Evolutionary conservation across 2,329 filamentous ascomycete genomes (phyloP).

Genomic region (Metarhizium rileyi): DNA sequence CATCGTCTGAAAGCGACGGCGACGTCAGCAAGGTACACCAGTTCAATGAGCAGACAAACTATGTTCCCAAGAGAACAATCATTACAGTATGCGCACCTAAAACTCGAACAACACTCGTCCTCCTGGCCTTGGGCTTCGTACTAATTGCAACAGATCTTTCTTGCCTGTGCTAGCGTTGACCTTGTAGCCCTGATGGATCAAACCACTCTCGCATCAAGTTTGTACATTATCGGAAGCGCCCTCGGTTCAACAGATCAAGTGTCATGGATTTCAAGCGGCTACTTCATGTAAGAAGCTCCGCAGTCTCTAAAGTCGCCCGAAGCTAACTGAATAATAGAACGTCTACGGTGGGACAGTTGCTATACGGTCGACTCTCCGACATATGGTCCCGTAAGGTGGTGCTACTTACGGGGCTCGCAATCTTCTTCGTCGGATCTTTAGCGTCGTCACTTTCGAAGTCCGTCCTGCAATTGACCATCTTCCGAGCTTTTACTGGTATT

Average conservation of each 20-base stretch:
- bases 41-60: conserved; percentile 48
- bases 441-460: conserved; percentile 32
- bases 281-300: conserved; percentile 37
- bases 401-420: conserved; percentile 26
- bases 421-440: conserved; percentile 34
- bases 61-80: conserved; percentile 39
- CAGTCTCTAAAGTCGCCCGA: background rate
- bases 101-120: background rate
- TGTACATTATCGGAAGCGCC: conserved; percentile 43
- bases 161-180: conserved; percentile 46
- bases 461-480: conserved; percentile 29
- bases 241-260: conserved; percentile 38
- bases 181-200: conserved; percentile 48
- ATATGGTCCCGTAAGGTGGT: conserved; percentile 36
- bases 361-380: conserved; percentile 36
- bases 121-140: background rate
- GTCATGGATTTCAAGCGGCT: conserved; percentile 46
- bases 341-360: conserved; percentile 35
- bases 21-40: conserved; percentile 16
- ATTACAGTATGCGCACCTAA: conserved; percentile 30
- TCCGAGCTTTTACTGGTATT: conserved; percentile 37
- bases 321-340: conserved; percentile 19
- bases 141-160: conserved; percentile 37
- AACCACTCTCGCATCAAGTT: conserved; percentile 44
- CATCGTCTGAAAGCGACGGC: conserved; percentile 7